Evolutionary conservation across 1,284 basidiomycete species (phyloP), one percentile per base, ranked within the genome.

Genomic region (Moesziomyces antarcticus): DNA sequence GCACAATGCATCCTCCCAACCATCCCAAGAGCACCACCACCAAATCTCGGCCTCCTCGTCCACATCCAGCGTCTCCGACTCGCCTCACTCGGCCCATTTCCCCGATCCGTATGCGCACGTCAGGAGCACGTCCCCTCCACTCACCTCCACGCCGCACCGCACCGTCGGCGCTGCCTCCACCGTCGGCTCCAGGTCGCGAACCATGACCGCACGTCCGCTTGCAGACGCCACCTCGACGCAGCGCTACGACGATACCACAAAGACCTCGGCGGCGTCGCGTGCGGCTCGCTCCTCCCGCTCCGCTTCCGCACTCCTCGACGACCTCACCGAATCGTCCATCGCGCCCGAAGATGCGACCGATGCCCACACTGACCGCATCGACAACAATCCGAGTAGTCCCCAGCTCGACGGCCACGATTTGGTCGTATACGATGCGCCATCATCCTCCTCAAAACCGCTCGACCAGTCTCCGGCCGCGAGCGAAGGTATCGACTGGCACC

Each of bases 311-410:
- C 47, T 68, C 42, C 61, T 73, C 18, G 71, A 73, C 33, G 65
- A 73, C 24, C 61, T 73, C 42, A 73, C 71, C 7, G 71, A 64
- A 45, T 68, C 65, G 1, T 73, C 71, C 41, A 73, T 73, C 47
- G 65, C 71, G 3, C 58, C 65, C 6, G 57, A 73, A 14, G 65
- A 73, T 7, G 54, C 25, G 0, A 40, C 54, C 6, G 51, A 62
- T 21, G 41, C 27, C 22, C 42, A 62, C 8, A 45, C 16, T 3
- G 48, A 53, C 14, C 14, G 14, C 35, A 14, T 37, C 35, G 35
- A 37, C 35, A 14, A 37, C 13, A 11, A 16, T 14, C 4, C 13
- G 3, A 37, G 35, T 16, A 4, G 3, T 24, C 24, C 24, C 3
- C 48, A 51, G 5, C 43, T 37, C 8, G 60, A 63, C 14, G 63